Base-by-base conservation (phyloP, 441 rosid genomes). In the Erodium moschatum region DNA sequence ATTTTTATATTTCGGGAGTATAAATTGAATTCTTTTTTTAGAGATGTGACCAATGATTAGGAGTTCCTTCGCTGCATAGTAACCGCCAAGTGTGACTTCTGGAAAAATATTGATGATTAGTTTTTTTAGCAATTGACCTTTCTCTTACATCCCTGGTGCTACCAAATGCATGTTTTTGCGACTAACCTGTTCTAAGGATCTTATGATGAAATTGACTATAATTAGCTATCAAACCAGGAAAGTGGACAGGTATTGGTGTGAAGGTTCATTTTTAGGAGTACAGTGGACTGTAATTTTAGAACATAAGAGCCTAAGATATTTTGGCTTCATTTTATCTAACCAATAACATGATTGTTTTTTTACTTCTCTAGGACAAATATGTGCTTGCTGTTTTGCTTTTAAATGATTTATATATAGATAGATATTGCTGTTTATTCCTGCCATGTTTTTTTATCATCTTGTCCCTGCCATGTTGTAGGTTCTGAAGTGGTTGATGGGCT, bases 401-500 rank as follows among this genome's bases (percentile, higher is more conserved):
- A 18, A 11, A 27, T 56, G 44, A 29, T 35, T 1, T 35, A 35
- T 21, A 64, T 31, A 35, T 42, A 29, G 1, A 29, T 29, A 29
- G 31, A 29, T 29, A 15, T 40, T 13, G 29, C 12, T 64, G 75
- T 74, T 18, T 63, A 42, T 72, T 64, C 16, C 33, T 27, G 38
- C 60, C 31, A 35, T 35, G 40, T 35, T 35, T 35, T 35, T 35
- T 35, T 35, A 35, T 35, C 40, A 3, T 5, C 40, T 18, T 63
- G 35, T 72, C 58, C 13, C 33, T 27, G 38, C 60, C 31, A 60
- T 74, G 67, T 52, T 78, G 77, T 76, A 96, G 99, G 99, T 72
- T 82, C 98, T 62, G 89, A 90, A 75, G 92, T 93, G 72, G 91
- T 96, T 70, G 96, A 96, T 85, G 92, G 96, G 67, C 86, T 96